These are phyloP conservation scores for Epithele typhae DNA, from an alignment of 768 basidiomycete species.

Conservation along the genomic window DNA sequence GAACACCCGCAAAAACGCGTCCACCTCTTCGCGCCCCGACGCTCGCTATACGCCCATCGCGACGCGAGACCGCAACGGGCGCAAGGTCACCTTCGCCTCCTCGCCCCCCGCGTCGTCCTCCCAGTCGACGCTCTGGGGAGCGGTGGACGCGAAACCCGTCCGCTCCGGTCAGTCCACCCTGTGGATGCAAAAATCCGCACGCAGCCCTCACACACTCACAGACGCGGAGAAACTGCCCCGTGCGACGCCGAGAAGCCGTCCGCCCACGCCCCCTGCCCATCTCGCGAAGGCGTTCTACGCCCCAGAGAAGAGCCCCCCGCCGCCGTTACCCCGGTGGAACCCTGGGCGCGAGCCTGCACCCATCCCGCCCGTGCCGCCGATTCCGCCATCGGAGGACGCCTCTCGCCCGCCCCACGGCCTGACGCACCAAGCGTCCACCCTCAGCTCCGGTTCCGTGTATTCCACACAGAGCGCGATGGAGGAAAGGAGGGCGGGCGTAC, in stretches of 20 bases:
- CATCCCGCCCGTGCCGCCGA: neutral
- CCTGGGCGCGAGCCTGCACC: conserved; percentile 2
- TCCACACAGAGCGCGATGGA: conserved; percentile 35
- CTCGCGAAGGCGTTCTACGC: neutral
- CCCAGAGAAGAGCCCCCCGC: conserved; percentile 7
- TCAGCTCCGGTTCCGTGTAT: conserved; percentile 33
- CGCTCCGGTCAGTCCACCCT: no score
- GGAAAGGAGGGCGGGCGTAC: conserved; percentile 26
- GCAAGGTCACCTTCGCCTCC: conserved; percentile 39
- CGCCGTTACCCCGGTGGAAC: conserved; percentile 10
- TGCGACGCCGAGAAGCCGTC: neutral
- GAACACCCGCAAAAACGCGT: conserved; percentile 41
- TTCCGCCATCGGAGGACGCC: conserved; percentile 2
- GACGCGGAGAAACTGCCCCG: conserved; percentile 4
- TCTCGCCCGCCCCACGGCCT: conserved; percentile 8
- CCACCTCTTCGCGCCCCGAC: conserved; percentile 10
- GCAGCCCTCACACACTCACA: neutral
- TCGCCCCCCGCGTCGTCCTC: conserved; percentile 7
- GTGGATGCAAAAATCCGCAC: no score
- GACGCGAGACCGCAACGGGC: conserved; percentile 19
- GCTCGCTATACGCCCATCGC: conserved; percentile 26
- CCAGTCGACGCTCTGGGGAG: conserved; percentile 11
- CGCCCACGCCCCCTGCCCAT: neutral
- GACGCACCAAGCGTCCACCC: conserved; percentile 24
- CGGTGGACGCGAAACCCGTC: neutral